Conservation (phyloP, 441 rosid species). For the Theobroma grandiflorum region DNA sequence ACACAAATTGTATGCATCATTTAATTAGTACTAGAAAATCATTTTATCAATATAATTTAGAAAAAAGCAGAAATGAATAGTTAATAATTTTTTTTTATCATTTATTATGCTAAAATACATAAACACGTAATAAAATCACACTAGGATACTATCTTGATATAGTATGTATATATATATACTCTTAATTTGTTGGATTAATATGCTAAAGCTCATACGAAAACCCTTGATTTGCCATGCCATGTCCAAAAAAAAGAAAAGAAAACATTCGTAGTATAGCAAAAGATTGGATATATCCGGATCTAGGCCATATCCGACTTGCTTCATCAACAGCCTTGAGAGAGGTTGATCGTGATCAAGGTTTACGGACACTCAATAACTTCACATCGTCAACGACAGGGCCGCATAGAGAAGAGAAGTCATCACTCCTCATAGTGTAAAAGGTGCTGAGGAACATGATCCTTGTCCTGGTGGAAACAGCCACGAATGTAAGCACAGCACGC, state of each 20-base stretch:
- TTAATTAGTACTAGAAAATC: too few relatives aligned
- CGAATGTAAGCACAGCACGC: slow-evolving; percentile 48
- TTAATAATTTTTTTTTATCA: not conserved
- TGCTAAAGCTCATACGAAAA: not conserved
- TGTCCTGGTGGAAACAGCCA: slow-evolving; percentile 50
- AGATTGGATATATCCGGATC: slow-evolving; percentile 12
- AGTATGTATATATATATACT: not conserved
- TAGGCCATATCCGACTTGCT: not conserved
- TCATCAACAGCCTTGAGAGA: not conserved
- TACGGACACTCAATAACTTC: slow-evolving; percentile 57
- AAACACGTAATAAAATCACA: not conserved
- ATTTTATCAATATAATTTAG: too few relatives aligned
- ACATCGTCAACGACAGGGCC: slow-evolving; percentile 71
- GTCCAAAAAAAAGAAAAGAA: slow-evolving; percentile 13
- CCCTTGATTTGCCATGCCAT: slow-evolving; percentile 1
- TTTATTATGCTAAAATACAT: slow-evolving; percentile 4
- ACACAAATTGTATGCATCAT: too few relatives aligned
- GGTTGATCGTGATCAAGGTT: slow-evolving; percentile 26
- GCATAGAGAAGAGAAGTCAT: slow-evolving; percentile 63
- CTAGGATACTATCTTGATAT: not conserved
- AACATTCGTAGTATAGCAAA: slow-evolving; percentile 12
- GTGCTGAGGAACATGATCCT: slow-evolving; percentile 68
- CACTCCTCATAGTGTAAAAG: slow-evolving; percentile 63
- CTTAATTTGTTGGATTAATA: slow-evolving; percentile 10
- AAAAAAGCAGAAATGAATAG: not conserved